Evolutionary conservation across 495 filamentous ascomycete genomes (phyloP), one percentile per base, ranked within the genome.

Genomic region (Aspergillus homomorphus): DNA sequence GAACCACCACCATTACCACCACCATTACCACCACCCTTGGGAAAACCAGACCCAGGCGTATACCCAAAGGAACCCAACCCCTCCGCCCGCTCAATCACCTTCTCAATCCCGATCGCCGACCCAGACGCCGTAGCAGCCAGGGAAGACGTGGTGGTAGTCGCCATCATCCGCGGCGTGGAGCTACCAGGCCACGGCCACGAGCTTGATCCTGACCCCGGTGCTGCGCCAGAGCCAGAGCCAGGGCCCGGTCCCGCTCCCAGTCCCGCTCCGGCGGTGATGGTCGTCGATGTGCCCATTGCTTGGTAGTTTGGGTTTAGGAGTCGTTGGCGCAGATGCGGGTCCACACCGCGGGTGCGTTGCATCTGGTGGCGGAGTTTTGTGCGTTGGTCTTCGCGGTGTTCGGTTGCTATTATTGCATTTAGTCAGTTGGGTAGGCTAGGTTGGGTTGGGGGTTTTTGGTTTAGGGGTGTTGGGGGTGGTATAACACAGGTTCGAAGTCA

Each of bases 331-430:
- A 56, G 43, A n/a, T 49, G 30, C 50, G 65, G 18, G 54, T 60
- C 44, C 45, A 58, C 30, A 33, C 59, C 26, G 24, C 64, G 50
- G 15, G 59, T 64, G 20, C 59, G 56, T 30, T 68, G 57, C 9
- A 46, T 58, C 41, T 60, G 38, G 19, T 50, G 52, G 1, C 57
- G 59, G 26, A 62, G 33, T 9, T 63, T 49, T 22, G 53, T 55
- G 20, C 44, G 55, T n/a, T 60, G 59, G 18, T 68, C 68, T 54
- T 73, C 73, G 52, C 72, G 73, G 23, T 64, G 74, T 56, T 68
- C 72, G 54, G 71, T 56, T 24, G 71, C 71, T 69, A 61, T 51
- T 12, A 5, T 30, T 55, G 15, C 4, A 41, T 57, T 24, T 59
- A 46, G 74, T 54, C 66, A 68, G 56, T 72, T 59, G 38, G 70